Evolutionary conservation across 2,329 filamentous ascomycete genomes (phyloP).

Genomic region (Didymella segeticola): DNA sequence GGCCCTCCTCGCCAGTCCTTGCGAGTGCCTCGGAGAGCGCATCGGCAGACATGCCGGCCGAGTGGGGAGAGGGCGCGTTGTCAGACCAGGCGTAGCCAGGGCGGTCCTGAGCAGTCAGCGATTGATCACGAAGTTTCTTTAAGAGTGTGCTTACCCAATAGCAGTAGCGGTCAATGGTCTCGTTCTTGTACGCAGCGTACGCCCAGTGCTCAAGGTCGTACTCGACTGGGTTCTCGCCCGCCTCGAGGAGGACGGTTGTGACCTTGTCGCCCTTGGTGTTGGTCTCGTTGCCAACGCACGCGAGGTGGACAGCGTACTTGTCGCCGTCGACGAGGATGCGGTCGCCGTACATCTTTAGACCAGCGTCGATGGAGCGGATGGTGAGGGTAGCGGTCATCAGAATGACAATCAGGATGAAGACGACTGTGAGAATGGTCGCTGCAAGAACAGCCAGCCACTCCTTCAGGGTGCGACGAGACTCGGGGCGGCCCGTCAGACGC

Average conservation of each 20-base stretch:
- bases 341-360: conserved; percentile 74
- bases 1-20: conserved; percentile 79
- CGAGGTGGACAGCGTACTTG: conserved; percentile 87
- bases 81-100: conserved; percentile 90
- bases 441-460: conserved; percentile 85
- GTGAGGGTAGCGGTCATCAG: conserved; percentile 82
- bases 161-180: conserved; percentile 87
- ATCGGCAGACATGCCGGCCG: conserved; percentile 90
- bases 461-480: conserved; percentile 78
- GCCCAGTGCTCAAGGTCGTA: conserved; percentile 81
- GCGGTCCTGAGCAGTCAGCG: conserved; percentile 63
- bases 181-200: conserved; percentile 75
- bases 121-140: background rate
- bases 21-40: conserved; percentile 86
- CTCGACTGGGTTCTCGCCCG: conserved; percentile 80
- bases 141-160: conserved; percentile 63
- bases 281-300: conserved; percentile 76
- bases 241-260: conserved; percentile 88
- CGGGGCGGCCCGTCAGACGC: conserved; percentile 84
- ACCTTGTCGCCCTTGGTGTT: conserved; percentile 62
- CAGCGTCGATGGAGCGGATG: conserved; percentile 79
- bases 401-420: conserved; percentile 72
- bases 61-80: conserved; percentile 91
- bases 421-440: conserved; percentile 72
- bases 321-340: conserved; percentile 80